phyloP scores from a whole-genome alignment of 2,329 filamentous ascomycete species.

The Beauveria brongniartii region DNA sequence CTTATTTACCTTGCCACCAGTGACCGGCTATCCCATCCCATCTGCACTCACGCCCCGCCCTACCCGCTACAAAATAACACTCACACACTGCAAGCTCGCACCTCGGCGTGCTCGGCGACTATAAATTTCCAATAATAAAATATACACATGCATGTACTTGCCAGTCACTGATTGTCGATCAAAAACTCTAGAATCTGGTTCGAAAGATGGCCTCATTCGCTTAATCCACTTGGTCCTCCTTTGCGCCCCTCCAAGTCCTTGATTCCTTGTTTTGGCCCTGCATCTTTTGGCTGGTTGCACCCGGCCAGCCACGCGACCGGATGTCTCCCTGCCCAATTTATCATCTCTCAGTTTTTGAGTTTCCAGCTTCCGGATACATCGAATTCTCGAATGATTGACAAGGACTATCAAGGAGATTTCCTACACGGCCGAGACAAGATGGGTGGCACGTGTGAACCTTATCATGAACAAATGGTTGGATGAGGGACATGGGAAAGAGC shows the following conservation, averaged over 20 bases:
- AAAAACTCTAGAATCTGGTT: constrained; percentile 4
- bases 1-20: too few relatives aligned
- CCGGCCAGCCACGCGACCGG: background rate
- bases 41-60: too few relatives aligned
- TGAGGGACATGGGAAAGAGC: too few relatives aligned
- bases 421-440: too few relatives aligned
- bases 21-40: too few relatives aligned
- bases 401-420: too few relatives aligned
- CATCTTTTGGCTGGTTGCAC: background rate
- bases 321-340: background rate
- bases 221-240: background rate
- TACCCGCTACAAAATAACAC: too few relatives aligned
- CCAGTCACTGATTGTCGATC: constrained; percentile 2
- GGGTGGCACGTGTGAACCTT: too few relatives aligned
- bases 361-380: background rate
- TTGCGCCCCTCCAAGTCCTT: background rate
- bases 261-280: background rate
- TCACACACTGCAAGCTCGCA: too few relatives aligned
- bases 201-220: background rate
- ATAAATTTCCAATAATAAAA: too few relatives aligned
- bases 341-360: background rate
- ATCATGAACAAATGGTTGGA: too few relatives aligned
- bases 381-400: background rate
- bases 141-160: background rate
- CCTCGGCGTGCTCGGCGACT: too few relatives aligned